Evolutionary conservation across 1,284 basidiomycete species (phyloP), one percentile per base, ranked within the genome.

Genomic region (Mycena citricolor): DNA sequence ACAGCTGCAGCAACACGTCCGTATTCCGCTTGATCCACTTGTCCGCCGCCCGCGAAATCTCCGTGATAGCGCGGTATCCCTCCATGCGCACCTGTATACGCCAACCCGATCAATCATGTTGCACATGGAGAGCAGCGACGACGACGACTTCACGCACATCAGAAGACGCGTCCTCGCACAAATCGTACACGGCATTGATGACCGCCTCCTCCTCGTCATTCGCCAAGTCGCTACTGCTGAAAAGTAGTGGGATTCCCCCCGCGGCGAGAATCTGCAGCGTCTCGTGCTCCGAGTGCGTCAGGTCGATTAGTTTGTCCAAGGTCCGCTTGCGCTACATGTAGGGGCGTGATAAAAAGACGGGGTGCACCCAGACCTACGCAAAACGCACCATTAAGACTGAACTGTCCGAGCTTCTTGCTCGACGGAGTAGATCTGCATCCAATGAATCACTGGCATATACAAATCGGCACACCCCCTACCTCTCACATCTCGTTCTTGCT

Each of bases 131-230:
- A 42, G 16, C 28, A 43, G 11, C 13, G 39, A 33, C 16, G n/a
- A n/a, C n/a, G n/a, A n/a, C n/a, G n/a, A n/a, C n/a, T n/a, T n/a
- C n/a, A 55, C 67, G 51, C 55, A 81, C 83, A 54, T 67, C 66
- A n/a, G 71, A 57, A 37, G 73, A 71, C 35, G 74, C 74, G 64
- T 87, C 84, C 60, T 86, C 83, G 57, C 83, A 86, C 1, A 87
- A 64, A 61, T 86, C 83, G 55, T 86, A 87, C 17, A 86, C 73
- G 16, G 81, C 79, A 53, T 86, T 82, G 56, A 86, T 83, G 5
- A 81, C 81, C 21, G 76, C 76, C 54, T 87, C 85, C 59, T 85
- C 81, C 13, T 83, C 65, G 33, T 84, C 82, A 52, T 66, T 73
- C n/a, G n/a, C n/a, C n/a, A n/a, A n/a, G n/a, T n/a, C n/a, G n/a